Evolutionary conservation across 2,329 filamentous ascomycete species (phyloP).

Genomic region (Colletotrichum agaves): DNA sequence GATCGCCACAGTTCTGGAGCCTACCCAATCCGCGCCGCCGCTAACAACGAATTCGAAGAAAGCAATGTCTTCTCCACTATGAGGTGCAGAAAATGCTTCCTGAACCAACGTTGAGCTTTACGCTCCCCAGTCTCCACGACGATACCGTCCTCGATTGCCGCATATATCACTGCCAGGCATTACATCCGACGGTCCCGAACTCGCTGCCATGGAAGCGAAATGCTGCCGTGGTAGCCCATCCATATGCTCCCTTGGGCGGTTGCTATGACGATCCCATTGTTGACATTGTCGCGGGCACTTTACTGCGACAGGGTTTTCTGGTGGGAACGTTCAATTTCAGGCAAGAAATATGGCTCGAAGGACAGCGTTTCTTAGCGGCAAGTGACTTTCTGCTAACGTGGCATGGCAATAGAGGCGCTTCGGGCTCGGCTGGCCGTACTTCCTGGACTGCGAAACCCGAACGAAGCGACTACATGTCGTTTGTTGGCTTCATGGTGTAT

Average conservation of each 20-base stretch:
- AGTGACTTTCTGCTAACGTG: conserved; percentile 1
- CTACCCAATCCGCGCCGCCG: neutral
- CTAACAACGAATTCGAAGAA: neutral
- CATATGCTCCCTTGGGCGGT: conserved; percentile 89
- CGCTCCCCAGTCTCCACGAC: conserved; percentile 87
- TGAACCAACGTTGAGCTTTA: conserved; percentile 72
- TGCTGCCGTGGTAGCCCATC: conserved; percentile 81
- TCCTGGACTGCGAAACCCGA: conserved; percentile 90
- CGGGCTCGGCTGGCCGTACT: conserved; percentile 78
- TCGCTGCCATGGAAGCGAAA: conserved; percentile 58
- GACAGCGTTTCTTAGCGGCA: neutral
- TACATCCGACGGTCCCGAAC: conserved; percentile 46
- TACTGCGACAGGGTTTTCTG: conserved; percentile 77
- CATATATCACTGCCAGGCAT: conserved; percentile 75
- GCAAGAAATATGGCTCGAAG: conserved; percentile 55
- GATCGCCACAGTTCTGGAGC: neutral
- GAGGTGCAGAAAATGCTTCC: conserved; percentile 59
- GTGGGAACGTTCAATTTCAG: conserved; percentile 94
- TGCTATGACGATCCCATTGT: conserved; percentile 86
- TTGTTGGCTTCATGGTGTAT: conserved; percentile 81
- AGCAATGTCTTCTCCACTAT: conserved; percentile 34
- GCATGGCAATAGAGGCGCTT: conserved; percentile 72
- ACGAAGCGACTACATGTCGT: conserved; percentile 81
- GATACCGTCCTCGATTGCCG: conserved; percentile 80
- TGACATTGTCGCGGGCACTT: conserved; percentile 68